These are phyloP conservation scores for Kluyveromyces sp. DNA, from an alignment of 1,139 yeast genomes.

Conservation along the genomic window DNA sequence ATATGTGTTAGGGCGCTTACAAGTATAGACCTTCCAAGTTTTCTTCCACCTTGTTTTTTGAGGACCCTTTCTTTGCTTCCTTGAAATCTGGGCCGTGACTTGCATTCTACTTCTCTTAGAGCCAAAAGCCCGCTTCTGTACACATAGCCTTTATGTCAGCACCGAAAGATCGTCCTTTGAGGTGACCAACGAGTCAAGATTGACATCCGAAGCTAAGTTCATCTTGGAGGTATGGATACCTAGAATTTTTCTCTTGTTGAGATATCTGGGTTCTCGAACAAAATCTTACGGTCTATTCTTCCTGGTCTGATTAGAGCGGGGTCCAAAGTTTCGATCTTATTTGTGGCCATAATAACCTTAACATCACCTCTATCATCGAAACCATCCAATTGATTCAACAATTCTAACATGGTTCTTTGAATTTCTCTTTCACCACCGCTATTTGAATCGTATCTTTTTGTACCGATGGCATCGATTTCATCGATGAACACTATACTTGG, in stretches of 20 bases:
- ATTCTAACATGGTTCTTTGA: conserved; percentile 97
- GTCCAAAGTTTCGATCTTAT: conserved; percentile 88
- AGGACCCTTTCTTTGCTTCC: conserved; percentile 90
- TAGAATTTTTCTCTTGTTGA: conserved; percentile 88
- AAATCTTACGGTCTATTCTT: conserved; percentile 93
- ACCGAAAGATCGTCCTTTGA: conserved; percentile 95
- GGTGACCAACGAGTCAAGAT: conserved; percentile 81
- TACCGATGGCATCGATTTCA: conserved; percentile 98
- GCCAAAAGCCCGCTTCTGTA: conserved; percentile 94
- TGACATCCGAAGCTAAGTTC: conserved; percentile 83
- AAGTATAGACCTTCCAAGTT: conserved; percentile 91
- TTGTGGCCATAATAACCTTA: conserved; percentile 99
- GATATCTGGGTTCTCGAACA: conserved; percentile 94
- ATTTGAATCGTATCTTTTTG: conserved; percentile 90
- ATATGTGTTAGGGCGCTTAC: conserved; percentile 30
- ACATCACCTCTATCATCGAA: conserved; percentile 98
- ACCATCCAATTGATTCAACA: conserved; percentile 94
- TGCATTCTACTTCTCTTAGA: conserved; percentile 95
- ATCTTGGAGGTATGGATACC: conserved; percentile 93
- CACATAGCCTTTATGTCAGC: conserved; percentile 98
- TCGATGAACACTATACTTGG: conserved; percentile 94
- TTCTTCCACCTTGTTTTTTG: conserved; percentile 97
- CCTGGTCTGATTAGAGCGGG: conserved; percentile 99
- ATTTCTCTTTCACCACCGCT: conserved; percentile 98
- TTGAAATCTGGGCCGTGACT: conserved; percentile 91